Base-by-base conservation (phyloP, 768 basidiomycete genomes). In the Pleurotus pulmonarius region DNA sequence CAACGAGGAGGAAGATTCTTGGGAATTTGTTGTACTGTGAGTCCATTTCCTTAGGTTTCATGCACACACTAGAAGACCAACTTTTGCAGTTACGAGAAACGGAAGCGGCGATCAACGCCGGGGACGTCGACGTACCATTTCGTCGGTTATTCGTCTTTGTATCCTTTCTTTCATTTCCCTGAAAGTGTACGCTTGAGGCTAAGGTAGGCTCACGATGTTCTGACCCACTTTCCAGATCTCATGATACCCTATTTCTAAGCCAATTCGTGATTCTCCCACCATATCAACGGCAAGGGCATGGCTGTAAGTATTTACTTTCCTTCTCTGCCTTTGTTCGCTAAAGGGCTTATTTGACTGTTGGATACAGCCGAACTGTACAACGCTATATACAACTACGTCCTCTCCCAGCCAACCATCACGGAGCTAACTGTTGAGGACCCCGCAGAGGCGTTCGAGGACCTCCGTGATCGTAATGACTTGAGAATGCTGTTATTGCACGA, bases 401-500 rank as follows among this genome's bases (percentile, higher is more conserved):
- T 90, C 43, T 73, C 80, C 12, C 81, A 81, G 47, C 77, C 86
- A 1, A 73, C 81, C 49, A 83, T 96, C 39, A 87, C 90, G n/a
- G 96, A 98, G 69, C 73, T 98, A 41, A 97, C 94, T 1, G 91
- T 99, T 18, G 97, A 99, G 72, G 97, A 99, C 68, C 97, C 97
- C 1, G 94, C 94, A 0, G 97, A 99, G 72, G 91, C 92, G 8
- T 98, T 99, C 65, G 96, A 98, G 69, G 97, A 98, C 69, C 79
- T 98, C 43, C 79, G 96, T 34, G 97, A 98, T 72, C 87, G 92
- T 55, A 90, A 89, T 61, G 97, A 99, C 69, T 78, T 98, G 16
- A 74, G 80, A 59, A 89, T 90, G 81, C 76, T 98, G 16, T 77
- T 92, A 12, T 69, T 74, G 0, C 72, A 87, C 59, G 73, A 79